These are phyloP conservation scores for Fusarium albidum DNA, from an alignment of 2,329 filamentous ascomycete genomes.

Conservation along the genomic window DNA sequence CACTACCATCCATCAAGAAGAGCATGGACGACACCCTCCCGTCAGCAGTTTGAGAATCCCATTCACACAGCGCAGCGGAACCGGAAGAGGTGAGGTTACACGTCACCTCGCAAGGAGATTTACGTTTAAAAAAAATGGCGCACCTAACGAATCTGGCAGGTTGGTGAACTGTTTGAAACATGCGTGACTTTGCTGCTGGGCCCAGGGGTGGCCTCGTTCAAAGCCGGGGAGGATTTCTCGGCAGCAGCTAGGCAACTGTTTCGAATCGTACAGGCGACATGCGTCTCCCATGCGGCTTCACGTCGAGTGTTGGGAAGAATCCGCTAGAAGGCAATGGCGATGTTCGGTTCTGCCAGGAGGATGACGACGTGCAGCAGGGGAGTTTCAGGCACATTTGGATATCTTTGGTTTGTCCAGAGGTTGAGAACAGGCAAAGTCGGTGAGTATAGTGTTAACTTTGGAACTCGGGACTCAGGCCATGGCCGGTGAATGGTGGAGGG, in stretches of 20 bases:
- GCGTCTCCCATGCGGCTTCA: neutral
- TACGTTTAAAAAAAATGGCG: constrained; percentile 30
- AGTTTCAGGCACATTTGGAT: neutral
- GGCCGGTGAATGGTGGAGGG: neutral
- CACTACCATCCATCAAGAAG: constrained; percentile 11
- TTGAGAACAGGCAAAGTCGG: neutral
- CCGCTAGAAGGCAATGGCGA: neutral
- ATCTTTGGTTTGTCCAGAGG: constrained; percentile 6
- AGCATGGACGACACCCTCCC: constrained; percentile 31
- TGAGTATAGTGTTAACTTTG: neutral
- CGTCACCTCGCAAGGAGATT: constrained; percentile 28
- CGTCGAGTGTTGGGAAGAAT: neutral
- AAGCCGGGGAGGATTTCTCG: too few species aligned
- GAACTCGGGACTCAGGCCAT: neutral
- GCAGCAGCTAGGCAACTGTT: neutral
- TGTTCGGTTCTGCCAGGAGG: constrained; percentile 4
- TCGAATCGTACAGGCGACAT: neutral
- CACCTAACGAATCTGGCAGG: constrained; percentile 28
- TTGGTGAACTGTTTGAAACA: neutral
- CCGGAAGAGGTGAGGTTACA: constrained; percentile 30
- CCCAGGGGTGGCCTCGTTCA: neutral
- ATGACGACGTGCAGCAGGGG: neutral
- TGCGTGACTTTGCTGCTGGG: constrained; percentile 1
- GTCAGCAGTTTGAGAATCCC: constrained; percentile 14
- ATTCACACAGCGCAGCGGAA: constrained; percentile 1